Evolutionary conservation across 129 eudicot species (phyloP), one percentile per base, ranked within the genome.

Genomic region (Kitagawia praeruptora): DNA sequence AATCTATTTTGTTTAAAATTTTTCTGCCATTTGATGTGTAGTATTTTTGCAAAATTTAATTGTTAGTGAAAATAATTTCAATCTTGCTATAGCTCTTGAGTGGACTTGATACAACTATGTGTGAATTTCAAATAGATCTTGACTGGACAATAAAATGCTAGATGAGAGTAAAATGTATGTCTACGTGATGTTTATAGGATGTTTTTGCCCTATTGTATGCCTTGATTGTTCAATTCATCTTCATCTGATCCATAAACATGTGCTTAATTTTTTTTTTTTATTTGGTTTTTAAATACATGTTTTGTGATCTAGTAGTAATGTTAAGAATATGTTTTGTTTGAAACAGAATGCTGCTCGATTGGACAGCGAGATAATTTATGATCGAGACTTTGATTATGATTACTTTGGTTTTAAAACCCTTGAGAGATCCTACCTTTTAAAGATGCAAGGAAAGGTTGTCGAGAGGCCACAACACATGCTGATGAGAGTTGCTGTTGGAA

Each of bases 381-480:
- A 90, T 83, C 80, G 96, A 37, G 92, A 90, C 84, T 90, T 90
- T 84, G 96, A 88, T 42, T 90, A 86, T 79, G 96, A 90, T 48
- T 90, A 86, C 85, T 90, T 88, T 81, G 96, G 96, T 7, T 90
- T 90, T 21, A 88, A 90, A 80, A 86, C 87, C 42, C 96, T 90
- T 79, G 96, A 90, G 82, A 86, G 92, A 42, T 90, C 92, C 23
- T 90, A 90, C 41, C 87, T 90, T 25, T 67, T 88, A 54, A 88
- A 88, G 82, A 75, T 90, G 23, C 78, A 87, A 67, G 96, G 90
- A 41, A 86, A 88, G 46, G 89, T 90, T 77, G 96, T 88, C 18
- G 96, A 88, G 78, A 88, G 96, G 74, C 96, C 96, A 49, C 92
- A 88, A 54, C 96, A 90, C 77, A 84, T 90, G 92, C 76, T 90